Percentiles rank a stretch among this genome's conserved stretches.
These are phyloP conservation scores for Wickerhamiella sergipiensis DNA, from an alignment of 805 yeast genomes.

Conservation along the genomic window DNA sequence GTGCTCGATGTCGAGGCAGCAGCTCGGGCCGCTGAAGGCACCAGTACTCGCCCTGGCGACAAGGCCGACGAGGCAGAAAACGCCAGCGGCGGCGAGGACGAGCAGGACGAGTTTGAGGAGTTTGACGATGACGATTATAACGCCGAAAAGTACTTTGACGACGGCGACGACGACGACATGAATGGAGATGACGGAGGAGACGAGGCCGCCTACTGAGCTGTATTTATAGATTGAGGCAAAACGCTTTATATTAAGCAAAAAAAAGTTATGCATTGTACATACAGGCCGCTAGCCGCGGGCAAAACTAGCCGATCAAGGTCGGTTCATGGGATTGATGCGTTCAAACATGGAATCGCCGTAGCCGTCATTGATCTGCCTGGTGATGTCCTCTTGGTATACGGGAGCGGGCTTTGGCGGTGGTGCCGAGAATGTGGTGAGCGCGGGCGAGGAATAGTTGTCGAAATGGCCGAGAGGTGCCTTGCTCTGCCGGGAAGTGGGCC, in stretches of 20 bases:
- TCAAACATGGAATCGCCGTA: conserved; percentile 25
- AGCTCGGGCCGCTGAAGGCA: conserved; percentile 25
- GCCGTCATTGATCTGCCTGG: conserved; percentile 24
- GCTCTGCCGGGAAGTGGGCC: too few relatives aligned
- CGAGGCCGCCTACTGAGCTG: conserved; percentile 48
- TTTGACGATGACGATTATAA: conserved; percentile 69
- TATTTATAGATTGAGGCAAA: neutral
- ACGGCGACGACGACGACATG: conserved; percentile 40
- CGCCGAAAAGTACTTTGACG: conserved; percentile 69
- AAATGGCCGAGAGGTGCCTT: neutral
- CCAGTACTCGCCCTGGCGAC: conserved; percentile 22
- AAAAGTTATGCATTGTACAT: too few relatives aligned
- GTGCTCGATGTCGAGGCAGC: conserved; percentile 16
- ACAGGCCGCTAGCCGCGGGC: neutral
- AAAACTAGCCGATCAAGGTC: neutral
- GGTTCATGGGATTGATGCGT: conserved; percentile 11
- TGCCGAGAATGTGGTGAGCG: neutral
- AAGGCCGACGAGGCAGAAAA: conserved; percentile 28
- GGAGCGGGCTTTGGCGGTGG: neutral
- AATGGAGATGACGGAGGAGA: conserved; percentile 47
- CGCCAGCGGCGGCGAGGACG: conserved; percentile 36
- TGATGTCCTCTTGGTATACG: conserved; percentile 14
- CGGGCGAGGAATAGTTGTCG: neutral
- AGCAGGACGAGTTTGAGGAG: conserved; percentile 49
- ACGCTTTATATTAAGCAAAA: neutral